These are phyloP conservation scores for Candida namnaoensis DNA, from an alignment of 805 yeast genomes.

Conservation along the genomic window DNA sequence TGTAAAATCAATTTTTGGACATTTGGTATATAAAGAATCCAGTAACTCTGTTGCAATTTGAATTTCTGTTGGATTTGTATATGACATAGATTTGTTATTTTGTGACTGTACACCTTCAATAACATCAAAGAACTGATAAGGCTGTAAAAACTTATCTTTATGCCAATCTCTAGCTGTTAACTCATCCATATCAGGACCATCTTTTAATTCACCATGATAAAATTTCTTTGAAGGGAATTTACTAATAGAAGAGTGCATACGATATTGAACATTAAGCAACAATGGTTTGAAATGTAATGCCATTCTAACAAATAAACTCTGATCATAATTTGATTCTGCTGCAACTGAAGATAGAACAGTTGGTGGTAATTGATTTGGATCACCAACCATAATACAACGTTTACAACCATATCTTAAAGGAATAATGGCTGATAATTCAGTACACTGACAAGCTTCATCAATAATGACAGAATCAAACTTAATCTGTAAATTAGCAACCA, in stretches of 20 bases:
- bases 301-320: slow-evolving; percentile 91
- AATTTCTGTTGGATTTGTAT: slow-evolving; percentile 66
- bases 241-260: slow-evolving; percentile 95
- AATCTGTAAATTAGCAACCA: slow-evolving; percentile 64
- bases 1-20: slow-evolving; percentile 40
- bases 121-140: slow-evolving; percentile 74
- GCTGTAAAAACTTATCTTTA: slow-evolving; percentile 40
- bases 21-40: slow-evolving; percentile 37
- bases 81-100: slow-evolving; percentile 58
- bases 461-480: slow-evolving; percentile 85
- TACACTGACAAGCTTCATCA: slow-evolving; percentile 97
- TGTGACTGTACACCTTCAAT: slow-evolving; percentile 57
- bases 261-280: slow-evolving; percentile 83
- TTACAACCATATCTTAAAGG: slow-evolving; percentile 89
- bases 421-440: slow-evolving; percentile 83
- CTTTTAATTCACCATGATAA: slow-evolving; percentile 61
- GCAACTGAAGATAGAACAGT: slow-evolving; percentile 91
- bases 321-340: slow-evolving; percentile 71
- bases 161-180: slow-evolving; percentile 76
- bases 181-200: slow-evolving; percentile 67
- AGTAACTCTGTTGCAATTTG: slow-evolving; percentile 62
- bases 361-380: slow-evolving; percentile 96
- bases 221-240: slow-evolving; percentile 80
- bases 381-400: slow-evolving; percentile 95
- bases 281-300: slow-evolving; percentile 55